Conservation (phyloP, 805 yeast species). For the Candida takata region DNA sequence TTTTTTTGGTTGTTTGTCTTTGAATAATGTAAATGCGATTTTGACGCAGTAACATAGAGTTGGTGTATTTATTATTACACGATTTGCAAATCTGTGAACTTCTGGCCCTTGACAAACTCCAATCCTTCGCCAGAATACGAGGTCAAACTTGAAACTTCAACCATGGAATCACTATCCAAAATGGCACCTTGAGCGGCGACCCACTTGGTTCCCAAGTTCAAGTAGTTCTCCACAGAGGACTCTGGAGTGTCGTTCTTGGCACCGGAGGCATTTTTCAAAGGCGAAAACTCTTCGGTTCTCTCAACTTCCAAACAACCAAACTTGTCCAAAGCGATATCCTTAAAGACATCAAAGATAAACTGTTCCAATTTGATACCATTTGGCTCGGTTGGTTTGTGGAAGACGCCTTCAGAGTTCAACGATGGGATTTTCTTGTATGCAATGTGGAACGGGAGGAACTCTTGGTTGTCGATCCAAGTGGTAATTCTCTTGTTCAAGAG, state of each 20-base stretch:
- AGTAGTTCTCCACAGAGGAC: slow-evolving; percentile 61
- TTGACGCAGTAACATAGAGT: too few species aligned
- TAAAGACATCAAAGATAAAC: slow-evolving; percentile 94
- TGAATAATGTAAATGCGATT: too few species aligned
- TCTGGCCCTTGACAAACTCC: slow-evolving; percentile 44
- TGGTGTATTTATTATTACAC: slow-evolving; percentile 14
- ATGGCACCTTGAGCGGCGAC: slow-evolving; percentile 61
- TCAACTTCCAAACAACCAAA: slow-evolving; percentile 93
- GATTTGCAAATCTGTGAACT: slow-evolving; percentile 24
- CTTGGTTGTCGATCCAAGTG: slow-evolving; percentile 60
- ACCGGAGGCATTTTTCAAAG: slow-evolving; percentile 86
- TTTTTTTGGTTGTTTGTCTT: too few species aligned
- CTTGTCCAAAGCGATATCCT: slow-evolving; percentile 55
- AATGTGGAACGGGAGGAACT: slow-evolving; percentile 82
- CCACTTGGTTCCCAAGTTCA: slow-evolving; percentile 72
- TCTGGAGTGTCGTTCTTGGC: slow-evolving; percentile 80
- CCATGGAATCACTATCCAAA: slow-evolving; percentile 38
- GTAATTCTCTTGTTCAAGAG: slow-evolving; percentile 55
- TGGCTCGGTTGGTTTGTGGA: slow-evolving; percentile 58
- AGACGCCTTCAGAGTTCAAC: slow-evolving; percentile 39
- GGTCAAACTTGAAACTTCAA: slow-evolving; percentile 72
- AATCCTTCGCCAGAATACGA: slow-evolving; percentile 75
- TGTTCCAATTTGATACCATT: slow-evolving; percentile 96
- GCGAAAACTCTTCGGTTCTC: slow-evolving; percentile 82
- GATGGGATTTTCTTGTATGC: slow-evolving; percentile 84